Conservation (phyloP, 805 yeast species). For the Saccharomycopsis sp. region DNA sequence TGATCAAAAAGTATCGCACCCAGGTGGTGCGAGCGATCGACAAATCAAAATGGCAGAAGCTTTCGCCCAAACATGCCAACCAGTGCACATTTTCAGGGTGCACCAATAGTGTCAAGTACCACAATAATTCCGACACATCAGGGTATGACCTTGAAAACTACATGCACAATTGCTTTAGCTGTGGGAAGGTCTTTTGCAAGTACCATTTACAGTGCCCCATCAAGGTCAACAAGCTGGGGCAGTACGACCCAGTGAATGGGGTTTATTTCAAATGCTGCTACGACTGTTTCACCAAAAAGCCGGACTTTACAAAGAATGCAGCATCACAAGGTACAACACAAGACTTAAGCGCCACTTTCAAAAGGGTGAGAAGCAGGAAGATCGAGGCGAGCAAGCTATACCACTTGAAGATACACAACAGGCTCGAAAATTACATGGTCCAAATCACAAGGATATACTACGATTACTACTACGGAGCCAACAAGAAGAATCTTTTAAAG, state of each 20-base stretch:
- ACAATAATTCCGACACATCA: background rate
- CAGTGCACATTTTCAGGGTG: constrained; percentile 4
- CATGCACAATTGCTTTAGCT: constrained; percentile 25
- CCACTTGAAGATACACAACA: constrained; percentile 49
- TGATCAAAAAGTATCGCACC: constrained; percentile 2
- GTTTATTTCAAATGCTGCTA: constrained; percentile 67
- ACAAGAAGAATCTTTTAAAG: constrained; percentile 23
- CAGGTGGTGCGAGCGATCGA: constrained; percentile 6
- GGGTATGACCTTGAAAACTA: constrained; percentile 2
- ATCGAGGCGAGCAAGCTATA: constrained; percentile 44
- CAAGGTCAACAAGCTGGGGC: constrained; percentile 39
- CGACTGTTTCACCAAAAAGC: constrained; percentile 46
- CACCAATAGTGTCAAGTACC: constrained; percentile 3
- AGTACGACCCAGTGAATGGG: constrained; percentile 40
- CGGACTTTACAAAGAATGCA: constrained; percentile 37
- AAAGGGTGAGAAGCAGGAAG: constrained; percentile 31
- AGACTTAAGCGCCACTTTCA: constrained; percentile 41
- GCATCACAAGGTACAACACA: constrained; percentile 30
- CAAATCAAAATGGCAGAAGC: constrained; percentile 11
- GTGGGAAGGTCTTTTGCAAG: constrained; percentile 66
- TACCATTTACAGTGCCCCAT: constrained; percentile 49
- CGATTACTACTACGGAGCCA: constrained; percentile 21
- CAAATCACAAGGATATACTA: constrained; percentile 26
- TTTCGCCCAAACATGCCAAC: constrained; percentile 1
- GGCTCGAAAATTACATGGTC: constrained; percentile 41